phyloP scores from a whole-genome alignment of 371 early-diverging fungal species.

The Mortierella sp. region DNA sequence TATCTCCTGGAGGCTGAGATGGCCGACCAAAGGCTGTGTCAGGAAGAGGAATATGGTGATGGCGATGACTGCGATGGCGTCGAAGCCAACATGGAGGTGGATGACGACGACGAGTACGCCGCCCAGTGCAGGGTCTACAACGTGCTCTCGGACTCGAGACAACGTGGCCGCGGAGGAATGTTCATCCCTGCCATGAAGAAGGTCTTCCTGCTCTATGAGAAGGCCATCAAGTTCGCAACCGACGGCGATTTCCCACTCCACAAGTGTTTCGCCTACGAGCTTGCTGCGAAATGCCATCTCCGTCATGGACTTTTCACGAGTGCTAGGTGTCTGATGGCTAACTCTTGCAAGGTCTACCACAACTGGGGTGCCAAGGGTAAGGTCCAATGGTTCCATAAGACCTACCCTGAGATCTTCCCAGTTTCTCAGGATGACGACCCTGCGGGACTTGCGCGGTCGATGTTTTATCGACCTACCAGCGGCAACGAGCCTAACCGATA shows the following conservation, averaged over 20 bases:
- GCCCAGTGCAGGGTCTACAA: conserved; percentile 5
- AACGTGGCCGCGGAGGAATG: not conserved
- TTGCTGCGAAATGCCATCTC: conserved; percentile 19
- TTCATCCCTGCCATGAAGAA: conserved; percentile 9
- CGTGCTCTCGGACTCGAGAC: not conserved
- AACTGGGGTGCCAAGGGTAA: conserved; percentile 53
- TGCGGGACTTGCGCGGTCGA: conserved; percentile 15
- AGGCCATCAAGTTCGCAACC: conserved; percentile 31
- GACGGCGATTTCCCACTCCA: conserved; percentile 28
- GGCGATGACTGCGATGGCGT: not conserved
- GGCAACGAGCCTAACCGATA: conserved; percentile 13
- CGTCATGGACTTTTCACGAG: conserved; percentile 24
- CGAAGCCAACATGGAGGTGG: not conserved
- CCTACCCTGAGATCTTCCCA: conserved; percentile 31
- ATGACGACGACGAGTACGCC: not conserved
- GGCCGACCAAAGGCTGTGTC: conserved; percentile 34
- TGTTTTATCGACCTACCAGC: conserved; percentile 30
- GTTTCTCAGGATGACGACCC: conserved; percentile 15
- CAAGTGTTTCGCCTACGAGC: conserved; percentile 23
- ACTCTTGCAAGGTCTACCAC: conserved; percentile 26
- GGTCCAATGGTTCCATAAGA: conserved; percentile 28
- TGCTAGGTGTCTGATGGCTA: conserved; percentile 24
- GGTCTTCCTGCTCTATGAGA: conserved; percentile 35
- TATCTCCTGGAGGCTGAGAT: conserved; percentile 53
- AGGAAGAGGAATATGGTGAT: conserved; percentile 5